Evolutionary conservation across 176 grass and related monocot genomes (phyloP).

Genomic region (Avena insularis): DNA sequence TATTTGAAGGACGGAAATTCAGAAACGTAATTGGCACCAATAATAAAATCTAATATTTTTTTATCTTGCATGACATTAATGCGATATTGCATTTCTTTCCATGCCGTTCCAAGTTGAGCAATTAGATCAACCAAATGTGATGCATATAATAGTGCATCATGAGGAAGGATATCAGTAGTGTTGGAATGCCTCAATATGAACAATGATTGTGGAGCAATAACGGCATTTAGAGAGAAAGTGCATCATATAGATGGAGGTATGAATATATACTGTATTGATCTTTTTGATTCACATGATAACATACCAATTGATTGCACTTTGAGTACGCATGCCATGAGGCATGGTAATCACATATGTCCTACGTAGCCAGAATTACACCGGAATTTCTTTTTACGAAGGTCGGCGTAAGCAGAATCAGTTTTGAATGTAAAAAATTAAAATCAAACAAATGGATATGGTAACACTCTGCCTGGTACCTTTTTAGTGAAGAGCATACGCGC

Average conservation of each 20-base stretch:
- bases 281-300: not conserved
- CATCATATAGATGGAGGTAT: not conserved
- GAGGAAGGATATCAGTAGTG: not conserved
- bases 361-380: not conserved
- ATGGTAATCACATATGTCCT: not conserved
- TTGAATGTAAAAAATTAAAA: not conserved
- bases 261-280: not conserved
- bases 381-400: not conserved
- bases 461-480: constrained; percentile 3
- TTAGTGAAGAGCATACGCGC: constrained; percentile 18
- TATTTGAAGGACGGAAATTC: not conserved
- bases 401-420: not conserved
- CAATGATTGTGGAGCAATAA: not conserved
- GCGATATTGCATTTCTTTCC: not conserved
- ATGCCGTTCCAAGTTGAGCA: not conserved
- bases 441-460: not conserved
- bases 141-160: not conserved
- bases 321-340: not conserved
- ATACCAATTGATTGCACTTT: too few relatives aligned
- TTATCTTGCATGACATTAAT: not conserved
- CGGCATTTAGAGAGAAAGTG: not conserved
- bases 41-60: not conserved
- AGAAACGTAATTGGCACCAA: not conserved
- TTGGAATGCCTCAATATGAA: not conserved
- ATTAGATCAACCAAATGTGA: not conserved